Evolutionary conservation across 2,329 filamentous ascomycete species (phyloP), one percentile per base, ranked within the genome.

Genomic region (Fusarium piperis): DNA sequence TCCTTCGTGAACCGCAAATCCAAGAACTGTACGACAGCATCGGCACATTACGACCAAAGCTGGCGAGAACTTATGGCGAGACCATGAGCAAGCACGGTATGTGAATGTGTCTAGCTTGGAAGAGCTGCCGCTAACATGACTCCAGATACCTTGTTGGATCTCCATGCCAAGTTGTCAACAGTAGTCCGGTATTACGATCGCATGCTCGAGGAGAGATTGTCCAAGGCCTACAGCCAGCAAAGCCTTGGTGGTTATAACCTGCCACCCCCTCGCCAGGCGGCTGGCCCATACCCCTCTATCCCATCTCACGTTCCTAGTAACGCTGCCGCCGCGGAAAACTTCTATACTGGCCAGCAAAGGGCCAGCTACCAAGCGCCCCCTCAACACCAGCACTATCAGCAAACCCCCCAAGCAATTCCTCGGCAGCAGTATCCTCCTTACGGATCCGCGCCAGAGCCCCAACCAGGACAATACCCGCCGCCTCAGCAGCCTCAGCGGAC

Each of bases 21-120:
- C 96, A 99, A 81, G 96, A 99, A 82, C 86, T 99, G 6, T 99
- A 99, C 79, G 96, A 98, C 78, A 97, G 95, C 76, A 98, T 99
- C 76, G 94, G 95, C n/a, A 88, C 94, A 16, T 84, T 99, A 70
- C 89, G 96, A 56, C 96, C 96, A 2, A 99, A 99, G 81, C 86
- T 99, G 62, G 96, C 96, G 6, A 90, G 96, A 64, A 98, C 95
- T 0, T 98, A 98, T 79, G 96, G 96, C 62, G 96, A 99, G 84
- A 98, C 96, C 0, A 98, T 99, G 96, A 98, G 96, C 88, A 99
- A 99, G 82, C 96, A 98, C 81, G 95, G 94, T 94, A 84, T 79
- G 90, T 60, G 41, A 9, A 28, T 3, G 9, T 38, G 30, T 9
- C 18, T 6, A 3, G 15, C 33, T 51, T 20, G 55, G 16, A 26